Evolutionary conservation across 495 filamentous ascomycete genomes (phyloP), one percentile per base, ranked within the genome.

Genomic region (Penicillium crystallinum): DNA sequence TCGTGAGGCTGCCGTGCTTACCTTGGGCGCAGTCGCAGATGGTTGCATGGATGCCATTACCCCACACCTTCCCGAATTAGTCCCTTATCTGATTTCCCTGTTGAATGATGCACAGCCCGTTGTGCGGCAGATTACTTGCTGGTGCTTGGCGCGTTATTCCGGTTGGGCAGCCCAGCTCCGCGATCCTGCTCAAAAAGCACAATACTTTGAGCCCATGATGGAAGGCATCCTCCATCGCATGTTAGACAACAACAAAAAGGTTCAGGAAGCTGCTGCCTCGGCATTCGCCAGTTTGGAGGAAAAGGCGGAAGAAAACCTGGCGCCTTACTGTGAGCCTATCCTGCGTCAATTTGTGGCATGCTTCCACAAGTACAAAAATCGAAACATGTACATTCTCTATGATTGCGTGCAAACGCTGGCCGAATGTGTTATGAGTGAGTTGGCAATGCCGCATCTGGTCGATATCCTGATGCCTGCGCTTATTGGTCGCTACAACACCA

Each of bases 341-440:
- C 82, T 97, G 43, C 84, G 81, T 36, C 95, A 97, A 66, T 97
- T 91, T 61, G 92, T 96, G 35, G 73, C 80, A 52, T 97, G 95
- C 67, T 97, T 99, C 72, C 77, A 70, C 22, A 89, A 86, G 67
- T 99, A 97, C 81, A 97, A 99, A 76, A 92, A 97, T 66, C 84
- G 89, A 44, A 99, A 99, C 75, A 96, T 96, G 83, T 97, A 92
- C 73, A 90, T 97, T 51, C 83, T 99, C 31, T 99, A 99, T 71
- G 95, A 97, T 73, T 99, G 93, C 70, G 88, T 99, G 41, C 93
- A 99, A 70, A 97, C 95, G 0, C 75, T 99, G 34, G 93, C 93
- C 12, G 95, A 99, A 64, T 86, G 91, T 66, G 87, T 97, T 41
- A 88, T 89, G 43, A 82, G 82, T 15, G 82, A 86, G 37, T 73